phyloP scores from a whole-genome alignment of 208 protist genomes.

The Herpetomonas samuelpessoai region DNA sequence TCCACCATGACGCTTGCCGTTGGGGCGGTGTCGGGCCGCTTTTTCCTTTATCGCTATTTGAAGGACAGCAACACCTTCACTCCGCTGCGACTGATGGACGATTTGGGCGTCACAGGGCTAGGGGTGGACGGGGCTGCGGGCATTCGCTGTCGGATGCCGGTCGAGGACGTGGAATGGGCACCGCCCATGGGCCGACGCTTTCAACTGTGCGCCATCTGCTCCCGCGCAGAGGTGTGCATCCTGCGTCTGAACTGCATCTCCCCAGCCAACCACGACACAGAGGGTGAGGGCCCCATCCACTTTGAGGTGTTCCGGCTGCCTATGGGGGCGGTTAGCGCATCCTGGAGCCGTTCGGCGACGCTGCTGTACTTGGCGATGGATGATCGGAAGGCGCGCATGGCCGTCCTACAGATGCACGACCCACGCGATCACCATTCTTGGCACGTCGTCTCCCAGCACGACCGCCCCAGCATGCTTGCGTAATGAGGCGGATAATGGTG shows the following conservation, averaged over 20 bases:
- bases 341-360: constrained; percentile 77
- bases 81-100: constrained; percentile 25
- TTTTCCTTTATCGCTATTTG: constrained; percentile 70
- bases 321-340: constrained; percentile 66
- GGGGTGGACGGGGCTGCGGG: constrained; percentile 15
- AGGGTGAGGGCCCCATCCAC: constrained; percentile 28
- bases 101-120: neutral
- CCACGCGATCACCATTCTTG: constrained; percentile 79
- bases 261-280: constrained; percentile 28
- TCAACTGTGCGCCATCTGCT: constrained; percentile 80
- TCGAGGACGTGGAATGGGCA: constrained; percentile 77
- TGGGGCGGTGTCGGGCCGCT: constrained; percentile 72
- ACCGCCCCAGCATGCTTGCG: too few relatives aligned
- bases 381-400: constrained; percentile 34
- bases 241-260: constrained; percentile 81
- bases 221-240: constrained; percentile 66
- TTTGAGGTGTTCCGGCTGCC: constrained; percentile 68
- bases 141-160: constrained; percentile 36
- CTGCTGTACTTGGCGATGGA: constrained; percentile 76
- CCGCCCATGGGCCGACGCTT: constrained; percentile 76
- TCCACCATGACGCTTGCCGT: constrained; percentile 78
- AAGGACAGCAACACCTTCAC: constrained; percentile 63
- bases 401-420: constrained; percentile 73
- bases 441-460: constrained; percentile 47
- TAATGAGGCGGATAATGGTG: too few relatives aligned